Conservation (phyloP, 306 rosid genomes). For the Fragaria nilgerrensis region DNA sequence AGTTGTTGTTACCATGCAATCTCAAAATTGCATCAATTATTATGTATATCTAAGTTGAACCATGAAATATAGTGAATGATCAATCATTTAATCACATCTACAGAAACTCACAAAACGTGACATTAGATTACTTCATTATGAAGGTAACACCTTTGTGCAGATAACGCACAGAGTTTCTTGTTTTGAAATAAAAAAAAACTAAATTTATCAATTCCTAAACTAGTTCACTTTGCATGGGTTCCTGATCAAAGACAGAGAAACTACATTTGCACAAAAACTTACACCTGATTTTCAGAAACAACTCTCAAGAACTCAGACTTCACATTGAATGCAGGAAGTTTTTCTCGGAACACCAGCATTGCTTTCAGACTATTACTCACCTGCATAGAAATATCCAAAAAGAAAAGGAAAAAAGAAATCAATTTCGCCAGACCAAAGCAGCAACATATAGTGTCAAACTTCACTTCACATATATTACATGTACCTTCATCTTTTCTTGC, state of each 20-base stretch:
- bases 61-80: not conserved
- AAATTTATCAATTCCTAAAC: not conserved
- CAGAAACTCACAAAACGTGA: not conserved
- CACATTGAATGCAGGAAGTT: conserved; percentile 83
- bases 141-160: not conserved
- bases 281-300: conserved; percentile 80
- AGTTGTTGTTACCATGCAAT: not conserved
- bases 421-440: conserved; percentile 1
- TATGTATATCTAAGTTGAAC: not conserved
- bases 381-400: conserved; percentile 38
- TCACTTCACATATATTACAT: conserved; percentile 14
- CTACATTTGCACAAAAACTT: not conserved
- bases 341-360: conserved; percentile 74
- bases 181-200: not conserved
- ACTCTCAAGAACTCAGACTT: conserved; percentile 76
- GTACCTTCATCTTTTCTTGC: conserved; percentile 71
- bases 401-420: not conserved
- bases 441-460: conserved; percentile 8
- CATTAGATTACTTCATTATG: not conserved
- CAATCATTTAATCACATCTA: not conserved
- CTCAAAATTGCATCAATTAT: not conserved
- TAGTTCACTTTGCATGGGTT: not conserved
- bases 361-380: conserved; percentile 52
- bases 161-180: not conserved
- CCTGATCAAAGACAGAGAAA: not conserved